Evolutionary conservation across 345 rosid species (phyloP).

Genomic region (Tarenaya hassleriana): DNA sequence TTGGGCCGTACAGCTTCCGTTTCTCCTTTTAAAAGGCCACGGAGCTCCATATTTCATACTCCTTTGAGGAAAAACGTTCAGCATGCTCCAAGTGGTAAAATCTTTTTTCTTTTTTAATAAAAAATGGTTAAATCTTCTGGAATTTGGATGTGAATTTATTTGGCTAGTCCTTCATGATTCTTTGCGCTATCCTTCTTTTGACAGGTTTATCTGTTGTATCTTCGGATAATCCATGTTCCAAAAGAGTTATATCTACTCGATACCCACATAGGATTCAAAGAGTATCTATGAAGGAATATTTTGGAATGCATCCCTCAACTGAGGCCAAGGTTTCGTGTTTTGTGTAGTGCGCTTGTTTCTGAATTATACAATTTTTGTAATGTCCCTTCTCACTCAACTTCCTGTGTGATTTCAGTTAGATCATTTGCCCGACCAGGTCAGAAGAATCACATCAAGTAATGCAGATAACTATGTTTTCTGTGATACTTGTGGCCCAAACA

Average conservation of each 20-base stretch:
- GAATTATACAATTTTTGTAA: slow-evolving; percentile 5
- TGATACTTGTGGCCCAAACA: slow-evolving; percentile 43
- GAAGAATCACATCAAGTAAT: slow-evolving; percentile 41
- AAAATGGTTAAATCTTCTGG: slow-evolving; percentile 30
- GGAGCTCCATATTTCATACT: slow-evolving; percentile 50
- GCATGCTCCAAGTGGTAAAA: slow-evolving; percentile 45
- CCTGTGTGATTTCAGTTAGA: slow-evolving; percentile 37
- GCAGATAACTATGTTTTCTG: slow-evolving; percentile 54
- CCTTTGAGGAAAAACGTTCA: slow-evolving; percentile 47
- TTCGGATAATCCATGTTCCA: slow-evolving; percentile 35
- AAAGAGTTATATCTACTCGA: slow-evolving; percentile 47
- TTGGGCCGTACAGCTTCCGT: slow-evolving; percentile 35
- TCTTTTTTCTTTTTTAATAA: not conserved
- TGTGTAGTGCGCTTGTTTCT: slow-evolving; percentile 6
- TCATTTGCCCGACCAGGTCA: slow-evolving; percentile 32
- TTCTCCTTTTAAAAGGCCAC: slow-evolving; percentile 83
- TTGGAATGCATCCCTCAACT: slow-evolving; percentile 45
- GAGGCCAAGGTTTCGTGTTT: slow-evolving; percentile 40
- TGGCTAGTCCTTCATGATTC: slow-evolving; percentile 14
- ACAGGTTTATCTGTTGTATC: slow-evolving; percentile 53
- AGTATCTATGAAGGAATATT: slow-evolving; percentile 59
- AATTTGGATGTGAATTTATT: slow-evolving; percentile 19
- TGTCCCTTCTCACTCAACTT: slow-evolving; percentile 18
- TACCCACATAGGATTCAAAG: slow-evolving; percentile 55
- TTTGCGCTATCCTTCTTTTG: slow-evolving; percentile 21